Percentiles rank a stretch among this genome's conserved stretches.
Evolutionary conservation across 225 moss, liverwort and hornwort species (phyloP).

Genomic region (Marchantia paleacea): DNA sequence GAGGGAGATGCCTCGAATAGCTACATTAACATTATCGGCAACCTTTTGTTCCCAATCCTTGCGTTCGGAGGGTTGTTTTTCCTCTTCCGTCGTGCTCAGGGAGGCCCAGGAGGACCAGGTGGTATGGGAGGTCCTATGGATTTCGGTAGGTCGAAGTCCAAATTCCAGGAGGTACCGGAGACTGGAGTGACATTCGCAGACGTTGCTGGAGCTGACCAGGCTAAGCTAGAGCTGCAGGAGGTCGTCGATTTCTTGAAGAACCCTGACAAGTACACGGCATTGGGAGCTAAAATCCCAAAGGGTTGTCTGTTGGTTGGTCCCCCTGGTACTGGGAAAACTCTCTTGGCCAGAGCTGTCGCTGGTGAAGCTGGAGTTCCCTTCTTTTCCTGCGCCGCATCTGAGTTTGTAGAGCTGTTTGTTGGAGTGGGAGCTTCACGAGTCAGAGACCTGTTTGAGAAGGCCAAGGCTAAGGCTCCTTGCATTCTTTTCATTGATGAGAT

Average conservation of each 20-base stretch:
- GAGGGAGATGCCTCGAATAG: slow-evolving; percentile 48
- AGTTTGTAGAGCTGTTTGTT: slow-evolving; percentile 54
- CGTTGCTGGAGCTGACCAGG: slow-evolving; percentile 56
- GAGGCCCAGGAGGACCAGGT: slow-evolving; percentile 46
- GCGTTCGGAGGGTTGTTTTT: slow-evolving; percentile 56
- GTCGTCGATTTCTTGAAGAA: slow-evolving; percentile 55
- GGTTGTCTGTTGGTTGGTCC: slow-evolving; percentile 54
- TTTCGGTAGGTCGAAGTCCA: slow-evolving; percentile 55
- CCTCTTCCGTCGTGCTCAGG: slow-evolving; percentile 51
- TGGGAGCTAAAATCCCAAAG: slow-evolving; percentile 57
- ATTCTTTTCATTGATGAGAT: slow-evolving; percentile 59
- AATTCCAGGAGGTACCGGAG: slow-evolving; percentile 54
- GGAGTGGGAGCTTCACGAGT: slow-evolving; percentile 56
- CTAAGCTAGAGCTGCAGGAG: slow-evolving; percentile 52
- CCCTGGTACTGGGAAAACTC: slow-evolving; percentile 51
- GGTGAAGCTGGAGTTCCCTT: slow-evolving; percentile 54
- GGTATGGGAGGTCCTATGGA: slow-evolving; percentile 55
- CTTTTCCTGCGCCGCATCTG: slow-evolving; percentile 53
- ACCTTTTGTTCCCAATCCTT: slow-evolving; percentile 48
- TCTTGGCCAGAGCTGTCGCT: slow-evolving; percentile 49
- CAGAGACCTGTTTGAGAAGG: slow-evolving; percentile 55
- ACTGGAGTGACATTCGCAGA: slow-evolving; percentile 45
- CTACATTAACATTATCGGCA: slow-evolving; percentile 45
- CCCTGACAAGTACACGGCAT: slow-evolving; percentile 50
- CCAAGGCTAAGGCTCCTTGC: slow-evolving; percentile 54